Evolutionary conservation across 371 early-diverging fungal genomes (phyloP).

Genomic region (Syncephalastrum sp.): DNA sequence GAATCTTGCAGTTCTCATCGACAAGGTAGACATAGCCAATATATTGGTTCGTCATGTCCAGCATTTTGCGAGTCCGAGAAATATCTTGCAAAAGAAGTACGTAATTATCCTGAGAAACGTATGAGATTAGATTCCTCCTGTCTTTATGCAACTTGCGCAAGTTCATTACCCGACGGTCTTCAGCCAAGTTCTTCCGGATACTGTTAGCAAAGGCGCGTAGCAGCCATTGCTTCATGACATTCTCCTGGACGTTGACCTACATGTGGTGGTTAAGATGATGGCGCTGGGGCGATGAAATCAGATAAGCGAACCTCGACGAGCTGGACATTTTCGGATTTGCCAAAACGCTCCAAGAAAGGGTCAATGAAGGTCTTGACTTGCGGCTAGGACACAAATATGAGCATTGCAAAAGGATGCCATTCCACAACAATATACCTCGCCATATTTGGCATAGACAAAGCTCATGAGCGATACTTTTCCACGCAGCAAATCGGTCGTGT

Average conservation of each 20-base stretch:
- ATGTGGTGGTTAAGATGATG: too few species aligned
- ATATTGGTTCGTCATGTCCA: constrained; percentile 73
- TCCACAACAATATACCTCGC: constrained; percentile 48
- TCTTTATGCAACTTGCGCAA: too few species aligned
- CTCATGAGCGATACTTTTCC: constrained; percentile 63
- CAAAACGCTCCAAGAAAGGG: constrained; percentile 53
- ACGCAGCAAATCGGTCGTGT: constrained; percentile 56
- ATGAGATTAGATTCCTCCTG: not conserved
- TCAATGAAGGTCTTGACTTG: constrained; percentile 59
- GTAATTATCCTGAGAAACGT: constrained; percentile 49
- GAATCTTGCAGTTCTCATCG: constrained; percentile 68
- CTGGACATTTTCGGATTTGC: constrained; percentile 26
- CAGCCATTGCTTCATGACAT: constrained; percentile 61
- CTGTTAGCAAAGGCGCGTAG: constrained; percentile 61
- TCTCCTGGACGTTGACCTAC: constrained; percentile 68
- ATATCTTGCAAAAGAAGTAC: constrained; percentile 64
- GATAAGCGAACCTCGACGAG: constrained; percentile 42
- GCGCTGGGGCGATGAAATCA: constrained; percentile 8
- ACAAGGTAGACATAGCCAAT: constrained; percentile 83
- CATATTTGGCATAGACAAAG: constrained; percentile 70
- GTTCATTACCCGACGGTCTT: constrained; percentile 52
- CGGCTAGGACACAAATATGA: constrained; percentile 21
- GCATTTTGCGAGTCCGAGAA: constrained; percentile 45
- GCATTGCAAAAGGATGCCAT: not conserved
- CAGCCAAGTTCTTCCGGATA: constrained; percentile 56